Evolutionary conservation across 2,329 filamentous ascomycete genomes (phyloP).

Genomic region (Macrophomina tecta): DNA sequence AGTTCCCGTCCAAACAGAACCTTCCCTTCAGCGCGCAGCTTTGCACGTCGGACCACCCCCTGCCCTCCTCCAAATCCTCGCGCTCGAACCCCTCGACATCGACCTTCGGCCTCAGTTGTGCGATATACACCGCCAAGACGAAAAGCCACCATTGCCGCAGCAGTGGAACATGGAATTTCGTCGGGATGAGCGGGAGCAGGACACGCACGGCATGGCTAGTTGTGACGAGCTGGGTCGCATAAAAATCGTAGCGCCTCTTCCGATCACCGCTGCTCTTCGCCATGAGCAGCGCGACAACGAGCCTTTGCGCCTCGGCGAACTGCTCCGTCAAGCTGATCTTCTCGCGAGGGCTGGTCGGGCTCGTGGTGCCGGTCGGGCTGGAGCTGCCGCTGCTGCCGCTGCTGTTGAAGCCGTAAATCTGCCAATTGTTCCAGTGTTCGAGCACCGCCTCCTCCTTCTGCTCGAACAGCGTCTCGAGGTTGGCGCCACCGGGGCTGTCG

Average conservation of each 20-base stretch:
- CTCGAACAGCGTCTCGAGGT: slow-evolving; percentile 71
- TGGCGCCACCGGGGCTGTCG: slow-evolving; percentile 61
- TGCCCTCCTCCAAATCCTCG: slow-evolving; percentile 61
- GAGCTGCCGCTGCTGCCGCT: slow-evolving; percentile 6
- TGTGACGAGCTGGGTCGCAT: slow-evolving; percentile 80
- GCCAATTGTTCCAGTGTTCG: slow-evolving; percentile 92
- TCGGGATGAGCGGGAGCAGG: slow-evolving; percentile 77
- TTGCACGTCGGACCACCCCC: slow-evolving; percentile 78
- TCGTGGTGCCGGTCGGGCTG: slow-evolving; percentile 13
- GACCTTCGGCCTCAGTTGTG: slow-evolving; percentile 74
- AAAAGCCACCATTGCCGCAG: slow-evolving; percentile 91
- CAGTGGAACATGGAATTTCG: slow-evolving; percentile 73
- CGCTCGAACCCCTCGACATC: slow-evolving; percentile 65
- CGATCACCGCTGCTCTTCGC: slow-evolving; percentile 54
- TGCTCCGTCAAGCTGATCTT: slow-evolving; percentile 62
- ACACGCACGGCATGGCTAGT: slow-evolving; percentile 89
- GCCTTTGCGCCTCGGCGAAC: slow-evolving; percentile 72
- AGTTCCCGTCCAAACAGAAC: slow-evolving; percentile 78
- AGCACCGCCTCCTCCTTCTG: slow-evolving; percentile 73
- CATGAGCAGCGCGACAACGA: slow-evolving; percentile 64
- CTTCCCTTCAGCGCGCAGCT: slow-evolving; percentile 72
- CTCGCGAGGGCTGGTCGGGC: slow-evolving; percentile 11
- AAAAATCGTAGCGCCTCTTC: slow-evolving; percentile 74
- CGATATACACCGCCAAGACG: slow-evolving; percentile 76
- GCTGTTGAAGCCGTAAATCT: slow-evolving; percentile 32